Base-by-base conservation (phyloP, 768 basidiomycete genomes). In the Boletus rubescentipes region DNA sequence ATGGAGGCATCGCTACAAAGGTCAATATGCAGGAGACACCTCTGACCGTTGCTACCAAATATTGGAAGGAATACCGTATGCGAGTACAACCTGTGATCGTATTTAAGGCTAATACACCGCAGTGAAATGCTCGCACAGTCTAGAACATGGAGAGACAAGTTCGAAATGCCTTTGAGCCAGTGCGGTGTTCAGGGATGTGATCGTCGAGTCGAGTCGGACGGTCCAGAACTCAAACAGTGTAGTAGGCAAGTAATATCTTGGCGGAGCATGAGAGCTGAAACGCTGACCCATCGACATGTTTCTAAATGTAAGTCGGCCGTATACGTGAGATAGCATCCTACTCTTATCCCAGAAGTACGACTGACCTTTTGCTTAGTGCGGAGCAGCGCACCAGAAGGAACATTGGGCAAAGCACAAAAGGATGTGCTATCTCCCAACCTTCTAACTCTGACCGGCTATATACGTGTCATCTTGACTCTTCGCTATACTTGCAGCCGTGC, bases 301-400 rank as follows among this genome's bases (percentile, higher is more conserved):
- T 38, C 43, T 46, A 77, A 76, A 54, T 78, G 76, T 58, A 77
- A 75, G 55, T 65, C 69, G 4, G 72, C 70, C 8, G 72, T 76
- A 20, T 78, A 77, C 60, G 76, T 77, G 64, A 70, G 75, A 66
- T 23, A 11, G 14, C 49, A 38, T 34, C n/a, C n/a, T n/a, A n/a
- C n/a, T 51, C 23, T 35, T 32, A 26, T 14, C 37, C 36, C 20
- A 16, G 16, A 30, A 35, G 40, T 18, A 36, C 41, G 5, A 44
- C 43, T 52, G n/a, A 59, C 54, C 14, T 9, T 30, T 29, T 41
- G 16, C 42, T n/a, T 46, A 76, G 74, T 75, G 73, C 40, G 70
- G 69, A 18, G 42, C 56, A 36, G 48, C 53, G 15, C 75, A 77
- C 53, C 75, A 77, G 46, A 73, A 64, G 45, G 57, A 69, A 50